These are phyloP conservation scores for Bombardia bombarda DNA, from an alignment of 495 filamentous ascomycete species.

Conservation along the genomic window DNA sequence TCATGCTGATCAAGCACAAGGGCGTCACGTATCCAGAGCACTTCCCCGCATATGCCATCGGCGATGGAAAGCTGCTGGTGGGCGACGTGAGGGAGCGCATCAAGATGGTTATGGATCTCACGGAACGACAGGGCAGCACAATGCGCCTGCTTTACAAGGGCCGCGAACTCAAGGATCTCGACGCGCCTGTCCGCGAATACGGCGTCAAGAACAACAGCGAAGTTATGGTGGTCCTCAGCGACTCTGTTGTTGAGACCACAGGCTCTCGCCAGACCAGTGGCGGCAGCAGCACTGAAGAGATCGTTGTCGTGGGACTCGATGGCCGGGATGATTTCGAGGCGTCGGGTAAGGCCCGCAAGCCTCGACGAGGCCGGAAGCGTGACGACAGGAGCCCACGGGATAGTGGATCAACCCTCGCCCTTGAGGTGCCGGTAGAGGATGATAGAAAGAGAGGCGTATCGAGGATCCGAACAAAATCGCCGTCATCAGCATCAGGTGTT, in stretches of 20 bases:
- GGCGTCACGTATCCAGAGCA: conserved; percentile 64
- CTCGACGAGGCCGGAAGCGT: conserved; percentile 13
- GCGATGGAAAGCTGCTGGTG: conserved; percentile 64
- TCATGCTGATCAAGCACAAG: conserved; percentile 66
- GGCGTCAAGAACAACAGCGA: conserved; percentile 76
- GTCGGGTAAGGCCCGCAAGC: conserved; percentile 15
- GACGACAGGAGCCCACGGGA: conserved; percentile 28
- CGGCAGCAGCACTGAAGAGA: conserved; percentile 44
- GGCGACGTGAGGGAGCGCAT: conserved; percentile 58
- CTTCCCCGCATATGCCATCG: conserved; percentile 76
- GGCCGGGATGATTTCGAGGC: conserved; percentile 7
- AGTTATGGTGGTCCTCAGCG: conserved; percentile 48
- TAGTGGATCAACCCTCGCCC: conserved; percentile 25
- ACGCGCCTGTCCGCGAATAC: conserved; percentile 58
- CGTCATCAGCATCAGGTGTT: conserved; percentile 9
- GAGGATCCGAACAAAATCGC: conserved; percentile 21
- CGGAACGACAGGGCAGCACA: conserved; percentile 42
- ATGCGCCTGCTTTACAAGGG: conserved; percentile 81
- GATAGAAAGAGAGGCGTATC: conserved; percentile 14
- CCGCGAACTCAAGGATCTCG: conserved; percentile 59
- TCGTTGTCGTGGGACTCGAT: conserved; percentile 26
- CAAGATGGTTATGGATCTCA: conserved; percentile 52
- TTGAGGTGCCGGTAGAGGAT: conserved; percentile 18
- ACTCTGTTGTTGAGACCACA: too few species aligned
- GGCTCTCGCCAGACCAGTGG: conserved; percentile 38